phyloP scores from a whole-genome alignment of 208 protist species.

The Blechomonas ayalai region DNA sequence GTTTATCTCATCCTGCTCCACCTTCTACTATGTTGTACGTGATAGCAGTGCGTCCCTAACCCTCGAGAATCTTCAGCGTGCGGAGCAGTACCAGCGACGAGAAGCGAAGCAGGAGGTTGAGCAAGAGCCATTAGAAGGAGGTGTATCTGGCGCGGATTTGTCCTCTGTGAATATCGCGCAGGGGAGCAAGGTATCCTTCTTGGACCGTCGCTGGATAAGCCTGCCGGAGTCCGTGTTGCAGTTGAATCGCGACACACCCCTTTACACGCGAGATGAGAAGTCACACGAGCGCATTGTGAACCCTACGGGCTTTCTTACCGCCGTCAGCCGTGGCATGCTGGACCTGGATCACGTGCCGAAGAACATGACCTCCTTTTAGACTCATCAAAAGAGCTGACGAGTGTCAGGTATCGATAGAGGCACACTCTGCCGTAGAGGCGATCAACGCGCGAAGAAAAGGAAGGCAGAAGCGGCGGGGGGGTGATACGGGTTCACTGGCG shows the following conservation, averaged over 20 bases:
- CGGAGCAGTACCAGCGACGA: background rate
- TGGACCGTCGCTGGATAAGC: conserved; percentile 45
- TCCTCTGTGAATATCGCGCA: too few species aligned
- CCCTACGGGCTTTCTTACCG: conserved; percentile 16
- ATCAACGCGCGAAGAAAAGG: too few species aligned
- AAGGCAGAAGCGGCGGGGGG: too few species aligned
- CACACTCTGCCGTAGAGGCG: too few species aligned
- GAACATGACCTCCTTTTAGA: too few species aligned
- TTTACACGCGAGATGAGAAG: conserved; percentile 29
- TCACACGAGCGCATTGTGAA: conserved; percentile 20
- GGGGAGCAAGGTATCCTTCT: conserved; percentile 14
- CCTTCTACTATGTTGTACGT: conserved; percentile 34
- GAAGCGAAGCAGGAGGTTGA: background rate
- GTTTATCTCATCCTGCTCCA: conserved; percentile 16
- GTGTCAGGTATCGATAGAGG: too few species aligned
- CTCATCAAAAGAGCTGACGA: too few species aligned
- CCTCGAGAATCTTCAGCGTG: conserved; percentile 4
- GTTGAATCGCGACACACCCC: background rate
- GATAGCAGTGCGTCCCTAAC: conserved; percentile 17
- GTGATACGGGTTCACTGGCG: too few species aligned
- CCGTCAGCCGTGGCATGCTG: conserved; percentile 27
- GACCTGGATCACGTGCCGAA: conserved; percentile 33
- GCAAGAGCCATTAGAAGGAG: too few species aligned
- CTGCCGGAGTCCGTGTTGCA: conserved; percentile 39
- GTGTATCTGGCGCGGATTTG: too few species aligned